Evolutionary conservation across 2,329 filamentous ascomycete species (phyloP).

Genomic region (Calonectria hawksworthii): DNA sequence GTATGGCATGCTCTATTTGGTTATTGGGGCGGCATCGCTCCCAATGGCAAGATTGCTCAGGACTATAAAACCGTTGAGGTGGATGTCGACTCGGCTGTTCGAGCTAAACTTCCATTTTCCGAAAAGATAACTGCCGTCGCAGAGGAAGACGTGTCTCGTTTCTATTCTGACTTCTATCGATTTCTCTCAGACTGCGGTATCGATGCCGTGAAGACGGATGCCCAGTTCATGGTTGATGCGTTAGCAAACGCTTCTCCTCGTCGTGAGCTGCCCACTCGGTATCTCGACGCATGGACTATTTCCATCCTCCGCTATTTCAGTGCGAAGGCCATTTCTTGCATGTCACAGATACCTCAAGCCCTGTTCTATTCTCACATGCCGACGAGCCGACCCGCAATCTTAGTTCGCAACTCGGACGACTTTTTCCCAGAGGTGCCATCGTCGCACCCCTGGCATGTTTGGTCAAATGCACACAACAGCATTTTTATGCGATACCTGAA

Average conservation of each 20-base stretch:
- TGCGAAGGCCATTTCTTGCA: slow-evolving; percentile 88
- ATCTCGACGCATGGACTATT: slow-evolving; percentile 89
- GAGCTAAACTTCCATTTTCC: slow-evolving; percentile 64
- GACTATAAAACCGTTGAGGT: slow-evolving; percentile 82
- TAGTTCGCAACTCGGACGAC: slow-evolving; percentile 90
- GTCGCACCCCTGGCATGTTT: slow-evolving; percentile 95
- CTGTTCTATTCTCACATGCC: slow-evolving; percentile 89
- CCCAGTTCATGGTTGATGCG: slow-evolving; percentile 89
- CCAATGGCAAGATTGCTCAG: slow-evolving; percentile 79
- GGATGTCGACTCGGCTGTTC: slow-evolving; percentile 62
- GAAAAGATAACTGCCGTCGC: slow-evolving; percentile 81
- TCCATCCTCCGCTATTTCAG: slow-evolving; percentile 84
- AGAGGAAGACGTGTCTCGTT: slow-evolving; percentile 78
- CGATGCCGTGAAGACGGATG: slow-evolving; percentile 93
- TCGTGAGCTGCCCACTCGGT: slow-evolving; percentile 78
- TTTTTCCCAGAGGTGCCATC: slow-evolving; percentile 88
- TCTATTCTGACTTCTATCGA: slow-evolving; percentile 93
- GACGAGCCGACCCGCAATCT: slow-evolving; percentile 78
- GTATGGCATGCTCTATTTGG: slow-evolving; percentile 94
- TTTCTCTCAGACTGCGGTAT: slow-evolving; percentile 83
- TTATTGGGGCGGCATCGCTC: slow-evolving; percentile 92
- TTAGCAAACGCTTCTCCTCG: slow-evolving; percentile 78
- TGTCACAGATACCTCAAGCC: slow-evolving; percentile 90
- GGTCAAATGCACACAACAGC: slow-evolving; percentile 91
- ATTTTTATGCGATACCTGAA: slow-evolving; percentile 89